Percentiles rank a stretch among this genome's conserved stretches.
phyloP scores from a whole-genome alignment of 2,329 filamentous ascomycete genomes.

The Phyllosticta paracitricarpa region DNA sequence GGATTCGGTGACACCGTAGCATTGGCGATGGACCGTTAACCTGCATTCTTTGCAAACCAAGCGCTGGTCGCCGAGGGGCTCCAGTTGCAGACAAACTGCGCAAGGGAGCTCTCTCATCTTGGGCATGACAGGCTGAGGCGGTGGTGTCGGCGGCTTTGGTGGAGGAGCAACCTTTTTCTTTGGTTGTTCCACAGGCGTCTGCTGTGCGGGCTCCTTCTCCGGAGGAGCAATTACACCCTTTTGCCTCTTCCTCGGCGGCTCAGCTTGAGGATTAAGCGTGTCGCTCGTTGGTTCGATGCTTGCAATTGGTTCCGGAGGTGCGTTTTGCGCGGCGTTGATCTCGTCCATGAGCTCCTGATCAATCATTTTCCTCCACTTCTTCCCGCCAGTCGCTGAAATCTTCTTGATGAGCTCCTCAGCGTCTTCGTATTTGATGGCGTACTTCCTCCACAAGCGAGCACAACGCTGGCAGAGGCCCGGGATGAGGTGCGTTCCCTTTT shows the following conservation, averaged over 20 bases:
- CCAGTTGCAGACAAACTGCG: conserved; percentile 68
- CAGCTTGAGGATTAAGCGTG: conserved; percentile 20
- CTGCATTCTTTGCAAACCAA: conserved; percentile 80
- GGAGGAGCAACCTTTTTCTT: conserved; percentile 48
- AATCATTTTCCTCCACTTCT: conserved; percentile 77
- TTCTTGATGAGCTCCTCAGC: conserved; percentile 86
- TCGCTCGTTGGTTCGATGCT: conserved; percentile 14
- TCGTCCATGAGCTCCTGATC: conserved; percentile 89
- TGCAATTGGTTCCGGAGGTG: conserved; percentile 16
- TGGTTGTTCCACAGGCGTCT: conserved; percentile 32
- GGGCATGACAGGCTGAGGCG: conserved; percentile 63
- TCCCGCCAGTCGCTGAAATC: conserved; percentile 65
- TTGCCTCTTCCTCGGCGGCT: conserved; percentile 52
- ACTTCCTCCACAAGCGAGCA: conserved; percentile 87
- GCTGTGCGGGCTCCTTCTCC: conserved; percentile 41
- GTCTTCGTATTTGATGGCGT: conserved; percentile 92
- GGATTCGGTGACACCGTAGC: conserved; percentile 73
- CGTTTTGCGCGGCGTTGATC: conserved; percentile 27
- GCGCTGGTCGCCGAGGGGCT: conserved; percentile 46
- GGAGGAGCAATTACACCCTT: conserved; percentile 33
- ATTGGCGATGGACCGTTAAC: conserved; percentile 80
- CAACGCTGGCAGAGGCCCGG: conserved; percentile 83
- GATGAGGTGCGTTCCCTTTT: conserved; percentile 65
- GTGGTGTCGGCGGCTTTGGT: conserved; percentile 39
- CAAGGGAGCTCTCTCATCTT: conserved; percentile 73